These are phyloP conservation scores for Pythium aphanidermatum DNA, from an alignment of 352 stramenopile genomes.

Conservation along the genomic window DNA sequence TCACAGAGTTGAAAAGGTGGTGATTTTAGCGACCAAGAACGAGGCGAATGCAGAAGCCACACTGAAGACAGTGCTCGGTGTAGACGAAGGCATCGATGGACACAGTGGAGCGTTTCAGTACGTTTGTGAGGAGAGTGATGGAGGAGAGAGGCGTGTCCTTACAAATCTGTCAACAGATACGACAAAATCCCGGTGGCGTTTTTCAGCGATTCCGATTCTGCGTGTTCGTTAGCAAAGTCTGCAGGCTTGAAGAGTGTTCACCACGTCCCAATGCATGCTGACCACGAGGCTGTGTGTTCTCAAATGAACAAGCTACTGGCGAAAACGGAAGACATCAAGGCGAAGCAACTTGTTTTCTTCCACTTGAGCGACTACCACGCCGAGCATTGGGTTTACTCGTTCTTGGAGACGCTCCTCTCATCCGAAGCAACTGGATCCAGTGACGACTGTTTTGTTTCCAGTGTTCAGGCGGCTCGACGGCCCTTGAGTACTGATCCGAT, in stretches of 20 bases:
- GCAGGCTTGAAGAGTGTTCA: slow-evolving; percentile 32
- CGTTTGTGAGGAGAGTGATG: neutral
- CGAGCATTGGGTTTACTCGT: slow-evolving; percentile 38
- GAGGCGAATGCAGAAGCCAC: slow-evolving; percentile 19
- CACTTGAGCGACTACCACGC: slow-evolving; percentile 27
- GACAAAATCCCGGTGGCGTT: slow-evolving; percentile 55
- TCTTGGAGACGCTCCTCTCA: slow-evolving; percentile 21
- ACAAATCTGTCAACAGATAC: slow-evolving; percentile 25
- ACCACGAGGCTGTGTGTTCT: slow-evolving; percentile 1
- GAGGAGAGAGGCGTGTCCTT: neutral
- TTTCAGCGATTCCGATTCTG: slow-evolving; percentile 35
- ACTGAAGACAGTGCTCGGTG: slow-evolving; percentile 30
- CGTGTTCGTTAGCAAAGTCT: slow-evolving; percentile 24
- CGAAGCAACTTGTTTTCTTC: slow-evolving; percentile 53
- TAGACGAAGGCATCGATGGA: slow-evolving; percentile 14
- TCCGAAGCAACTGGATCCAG: slow-evolving; percentile 13
- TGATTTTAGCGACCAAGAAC: slow-evolving; percentile 3
- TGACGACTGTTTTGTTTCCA: slow-evolving; percentile 33
- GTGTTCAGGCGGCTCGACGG: slow-evolving; percentile 30
- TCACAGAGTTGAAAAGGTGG: too few species aligned
- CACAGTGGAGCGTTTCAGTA: slow-evolving; percentile 21
- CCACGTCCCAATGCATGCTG: slow-evolving; percentile 7
- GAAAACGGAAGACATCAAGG: slow-evolving; percentile 15
- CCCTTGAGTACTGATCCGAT: slow-evolving; percentile 5
- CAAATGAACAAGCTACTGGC: slow-evolving; percentile 28